Base-by-base conservation (phyloP, 2,329 filamentous ascomycete species). In the Talaromyces sp. region DNA sequence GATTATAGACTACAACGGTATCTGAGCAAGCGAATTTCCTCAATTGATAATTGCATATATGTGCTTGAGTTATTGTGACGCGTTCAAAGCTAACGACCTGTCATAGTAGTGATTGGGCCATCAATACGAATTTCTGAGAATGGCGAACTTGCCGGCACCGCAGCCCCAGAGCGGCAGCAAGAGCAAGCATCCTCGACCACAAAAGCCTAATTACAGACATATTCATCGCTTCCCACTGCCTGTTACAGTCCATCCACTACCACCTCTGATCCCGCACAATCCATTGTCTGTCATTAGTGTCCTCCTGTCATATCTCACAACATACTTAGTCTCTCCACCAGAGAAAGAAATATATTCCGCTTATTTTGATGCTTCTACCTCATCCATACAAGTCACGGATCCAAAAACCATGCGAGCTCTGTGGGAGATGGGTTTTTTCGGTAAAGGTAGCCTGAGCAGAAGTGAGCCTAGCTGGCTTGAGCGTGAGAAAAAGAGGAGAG, bases 401-500 rank as follows among this genome's bases (percentile, higher is more conserved):
- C 82, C 87, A 31, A 83, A 84, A 63, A 89, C 92, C 3, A 89
- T 96, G 67, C 85, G 90, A 63, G 92, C 89, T 1, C 79, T 99
- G 27, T 99, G 96, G 95, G 91, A 97, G 77, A 92, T 96, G 80
- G 95, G 95, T 5, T 99, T 99, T 79, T 99, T 94, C 77, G 96
- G 96, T 57, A 97, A 97, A 77, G 95, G 95, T 52, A 94, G 83
- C 71, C 82, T 98, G 65, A 97, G 93, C 80, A 88, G 96, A 71
- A 97, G 93, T 82, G 94, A 99, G 76, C 94, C 94, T 3, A 95
- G 88, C 70, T 99, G 95, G 95, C 78, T 97, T 60, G 90, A 91
- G 68, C 85, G 90, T 68, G 92, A 97, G 77, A 90, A 91, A 76
- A 88, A 89, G 33, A 85, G 89, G 60, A 84, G 84, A 66, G 90